phyloP scores from a whole-genome alignment of 345 rosid species.

The Brassica carinata region DNA sequence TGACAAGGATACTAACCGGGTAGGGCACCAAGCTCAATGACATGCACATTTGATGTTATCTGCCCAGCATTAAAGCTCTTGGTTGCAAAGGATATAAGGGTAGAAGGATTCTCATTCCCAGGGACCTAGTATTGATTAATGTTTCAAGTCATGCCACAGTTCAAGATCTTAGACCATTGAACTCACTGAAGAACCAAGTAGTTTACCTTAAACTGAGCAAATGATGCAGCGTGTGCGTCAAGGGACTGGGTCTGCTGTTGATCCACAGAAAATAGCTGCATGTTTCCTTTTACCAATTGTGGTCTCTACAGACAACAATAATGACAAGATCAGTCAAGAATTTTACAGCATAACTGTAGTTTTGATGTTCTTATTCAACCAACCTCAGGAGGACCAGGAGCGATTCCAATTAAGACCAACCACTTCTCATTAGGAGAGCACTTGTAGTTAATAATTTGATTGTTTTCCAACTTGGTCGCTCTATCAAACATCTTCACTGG shows the following conservation, averaged over 20 bases:
- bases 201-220: conserved; percentile 81
- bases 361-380: conserved; percentile 18
- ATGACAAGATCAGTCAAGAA: conserved; percentile 12
- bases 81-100: conserved; percentile 87
- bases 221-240: conserved; percentile 99
- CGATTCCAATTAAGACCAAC: conserved; percentile 96
- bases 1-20: conserved; percentile 55
- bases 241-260: conserved; percentile 99
- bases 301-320: conserved; percentile 56
- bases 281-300: conserved; percentile 89
- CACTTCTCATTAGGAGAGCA: conserved; percentile 97
- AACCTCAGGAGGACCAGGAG: conserved; percentile 99
- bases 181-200: neutral
- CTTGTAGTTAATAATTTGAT: conserved; percentile 94
- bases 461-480: conserved; percentile 86
- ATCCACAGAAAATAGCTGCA: conserved; percentile 94
- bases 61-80: conserved; percentile 92
- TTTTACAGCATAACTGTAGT: neutral
- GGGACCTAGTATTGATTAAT: conserved; percentile 56
- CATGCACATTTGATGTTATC: conserved; percentile 88
- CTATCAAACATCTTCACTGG: conserved; percentile 97
- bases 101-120: conserved; percentile 97
- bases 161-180: conserved; percentile 16
- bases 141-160: conserved; percentile 13
- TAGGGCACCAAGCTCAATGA: conserved; percentile 97